These are phyloP conservation scores for Talaromyces funiculosus DNA, from an alignment of 2,329 filamentous ascomycete genomes.

Conservation along the genomic window DNA sequence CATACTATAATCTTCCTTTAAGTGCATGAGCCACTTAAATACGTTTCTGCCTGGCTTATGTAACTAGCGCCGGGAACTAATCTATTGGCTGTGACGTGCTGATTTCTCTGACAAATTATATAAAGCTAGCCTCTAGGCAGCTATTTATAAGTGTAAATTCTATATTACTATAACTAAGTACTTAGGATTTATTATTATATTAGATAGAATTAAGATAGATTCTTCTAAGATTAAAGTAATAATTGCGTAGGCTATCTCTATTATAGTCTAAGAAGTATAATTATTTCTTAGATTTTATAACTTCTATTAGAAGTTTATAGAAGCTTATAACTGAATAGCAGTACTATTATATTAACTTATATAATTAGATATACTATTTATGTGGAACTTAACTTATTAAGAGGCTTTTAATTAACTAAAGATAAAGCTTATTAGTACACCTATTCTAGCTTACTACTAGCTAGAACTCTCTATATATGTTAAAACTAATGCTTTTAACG, in stretches of 20 bases:
- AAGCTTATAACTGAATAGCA: not conserved
- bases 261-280: not conserved
- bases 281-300: slow-evolving; percentile 15
- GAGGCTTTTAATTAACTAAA: not conserved
- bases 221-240: not conserved
- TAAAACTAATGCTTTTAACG: not conserved
- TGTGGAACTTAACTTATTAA: not conserved
- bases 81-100: too few species aligned
- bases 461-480: not conserved
- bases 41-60: too few species aligned
- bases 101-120: too few species aligned
- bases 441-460: not conserved
- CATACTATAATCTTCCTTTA: too few species aligned
- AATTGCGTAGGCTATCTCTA: not conserved
- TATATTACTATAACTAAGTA: not conserved
- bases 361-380: not conserved
- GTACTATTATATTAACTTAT: not conserved
- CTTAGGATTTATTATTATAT: not conserved
- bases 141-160: slow-evolving; percentile 2
- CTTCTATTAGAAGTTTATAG: not conserved
- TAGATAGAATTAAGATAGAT: slow-evolving; percentile 1
- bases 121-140: not conserved
- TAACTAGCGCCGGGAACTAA: too few species aligned
- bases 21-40: too few species aligned
- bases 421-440: not conserved